Base-by-base conservation (phyloP, 2,329 filamentous ascomycete species). In the Colletotrichum viniferum region DNA sequence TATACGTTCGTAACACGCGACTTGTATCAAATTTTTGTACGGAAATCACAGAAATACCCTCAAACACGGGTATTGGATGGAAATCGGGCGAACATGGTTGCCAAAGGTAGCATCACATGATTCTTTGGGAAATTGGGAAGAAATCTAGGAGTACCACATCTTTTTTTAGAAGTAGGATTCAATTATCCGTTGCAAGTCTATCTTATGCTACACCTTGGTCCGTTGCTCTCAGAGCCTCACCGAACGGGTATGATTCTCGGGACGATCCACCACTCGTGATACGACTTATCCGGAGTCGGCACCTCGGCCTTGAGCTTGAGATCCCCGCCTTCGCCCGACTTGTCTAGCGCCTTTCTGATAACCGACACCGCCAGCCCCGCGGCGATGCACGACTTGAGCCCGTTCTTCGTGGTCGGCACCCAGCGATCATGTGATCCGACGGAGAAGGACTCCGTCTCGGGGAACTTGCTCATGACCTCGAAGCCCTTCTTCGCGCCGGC, bases 311-410 rank as follows among this genome's bases (percentile, higher is more conserved):
- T 88, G 26, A 92, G 79, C 67, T 83, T 83, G 66, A 88, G 60
- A 61, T 81, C 77, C 38, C 76, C 77, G 7, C 76, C 78, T 24
- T 78, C 78, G 74, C 67, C 79, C 66, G 76, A 80, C 73, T 80
- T 83, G 21, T 86, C 84, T 10, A 93, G 79, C 3, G 88, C 89
- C 81, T 92, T 93, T 79, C 89, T 90, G 63, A 94, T 82, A 2
- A 87, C 87, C 28, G 88, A 88, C 58, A 95, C 88, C 0, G 92
- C 91, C 77, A 96, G 89, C 7, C 91, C 91, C 1, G 93, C 88
- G 10, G 91, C 92, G 76, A 96, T 95, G 78, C 92, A 93, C n/a
- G 93, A 91, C 79, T 92, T 92, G 79, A 94, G 87, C 12, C 89
- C 89, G 76, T 90, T 88, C 81, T 91, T 93, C 13, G 90, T 86